These are phyloP conservation scores for Fistulina hepatica DNA, from an alignment of 1,284 basidiomycete species.

Conservation along the genomic window DNA sequence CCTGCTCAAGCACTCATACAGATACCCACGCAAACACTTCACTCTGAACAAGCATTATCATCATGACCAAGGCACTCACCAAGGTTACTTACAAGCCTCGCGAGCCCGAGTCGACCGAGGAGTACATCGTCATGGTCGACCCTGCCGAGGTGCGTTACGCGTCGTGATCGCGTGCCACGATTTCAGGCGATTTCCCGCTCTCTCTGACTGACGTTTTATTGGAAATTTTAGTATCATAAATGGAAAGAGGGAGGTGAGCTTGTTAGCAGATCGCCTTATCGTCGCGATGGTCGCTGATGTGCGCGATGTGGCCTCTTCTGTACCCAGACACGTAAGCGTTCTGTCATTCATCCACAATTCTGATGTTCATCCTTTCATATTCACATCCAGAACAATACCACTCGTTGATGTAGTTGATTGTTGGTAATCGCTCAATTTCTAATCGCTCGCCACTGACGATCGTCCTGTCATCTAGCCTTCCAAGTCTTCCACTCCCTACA, in stretches of 20 bases:
- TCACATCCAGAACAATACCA: slow-evolving; percentile 55
- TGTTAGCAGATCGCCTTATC: no score
- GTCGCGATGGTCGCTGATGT: slow-evolving; percentile 12
- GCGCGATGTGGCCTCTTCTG: slow-evolving; percentile 17
- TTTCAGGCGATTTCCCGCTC: slow-evolving; percentile 11
- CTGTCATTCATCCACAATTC: slow-evolving; percentile 10
- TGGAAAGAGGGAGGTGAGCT: slow-evolving; percentile 67
- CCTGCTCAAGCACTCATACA: no score
- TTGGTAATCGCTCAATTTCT: slow-evolving; percentile 28
- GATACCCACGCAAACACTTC: no score
- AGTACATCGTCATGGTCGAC: slow-evolving; percentile 61
- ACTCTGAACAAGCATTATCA: no score
- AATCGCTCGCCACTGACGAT: slow-evolving; percentile 6
- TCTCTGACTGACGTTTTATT: no score
- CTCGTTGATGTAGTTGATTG: slow-evolving; percentile 65
- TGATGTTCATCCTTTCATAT: slow-evolving; percentile 11
- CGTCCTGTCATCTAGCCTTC: slow-evolving; percentile 32
- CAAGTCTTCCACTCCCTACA: slow-evolving; percentile 45
- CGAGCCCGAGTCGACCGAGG: slow-evolving; percentile 54
- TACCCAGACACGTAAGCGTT: slow-evolving; percentile 53
- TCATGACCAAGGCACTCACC: slow-evolving; percentile 42
- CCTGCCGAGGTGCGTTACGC: slow-evolving; percentile 41
- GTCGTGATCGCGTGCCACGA: slow-evolving; percentile 9
- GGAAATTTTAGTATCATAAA: slow-evolving; percentile 59
- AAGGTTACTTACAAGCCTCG: slow-evolving; percentile 74